A percentile compares a stretch with the other conserved stretches of the same genome.
phyloP scores from a whole-genome alignment of 2,329 filamentous ascomycete genomes.

The Myotisia sp. region DNA sequence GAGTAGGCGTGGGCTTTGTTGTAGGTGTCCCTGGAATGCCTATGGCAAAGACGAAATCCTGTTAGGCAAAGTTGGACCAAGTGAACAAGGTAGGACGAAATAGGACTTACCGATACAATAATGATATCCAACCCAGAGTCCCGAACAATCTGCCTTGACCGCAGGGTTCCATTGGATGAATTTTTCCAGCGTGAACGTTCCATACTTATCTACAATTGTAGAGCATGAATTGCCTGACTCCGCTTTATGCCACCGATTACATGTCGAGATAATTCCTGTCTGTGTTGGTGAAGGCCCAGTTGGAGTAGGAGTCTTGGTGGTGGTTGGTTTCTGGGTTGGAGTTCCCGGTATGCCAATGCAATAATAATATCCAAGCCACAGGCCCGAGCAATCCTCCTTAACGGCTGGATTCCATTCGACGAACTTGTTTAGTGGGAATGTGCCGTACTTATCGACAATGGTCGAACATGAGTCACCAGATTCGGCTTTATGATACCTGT shows the following conservation, averaged over 20 bases:
- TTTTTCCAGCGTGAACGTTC: slow-evolving; percentile 1
- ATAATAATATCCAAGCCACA: slow-evolving; percentile 15
- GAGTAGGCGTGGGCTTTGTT: neutral
- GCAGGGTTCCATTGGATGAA: slow-evolving; percentile 6
- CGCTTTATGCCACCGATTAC: neutral
- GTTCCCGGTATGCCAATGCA: slow-evolving; percentile 13
- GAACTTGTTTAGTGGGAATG: slow-evolving; percentile 7
- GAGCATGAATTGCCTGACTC: neutral
- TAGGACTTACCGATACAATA: slow-evolving; percentile 5
- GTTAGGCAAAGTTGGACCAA: no score
- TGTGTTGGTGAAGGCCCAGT: slow-evolving; percentile 2
- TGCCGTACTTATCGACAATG: slow-evolving; percentile 5
- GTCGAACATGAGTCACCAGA: slow-evolving; percentile 3
- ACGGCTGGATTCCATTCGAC: slow-evolving; percentile 2
- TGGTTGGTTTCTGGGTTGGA: neutral
- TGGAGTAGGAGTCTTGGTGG: neutral
- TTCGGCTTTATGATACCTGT: slow-evolving; percentile 1
- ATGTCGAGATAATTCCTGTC: slow-evolving; percentile 1
- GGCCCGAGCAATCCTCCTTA: slow-evolving; percentile 9
- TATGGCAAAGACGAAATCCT: slow-evolving; percentile 7
- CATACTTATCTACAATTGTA: neutral
- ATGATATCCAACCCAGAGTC: slow-evolving; percentile 6
- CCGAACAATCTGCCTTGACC: slow-evolving; percentile 2
- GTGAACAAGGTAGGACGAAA: neutral
- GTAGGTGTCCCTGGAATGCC: slow-evolving; percentile 7